phyloP scores from a whole-genome alignment of 257 asterid genomes.

The Ilex asprella region DNA sequence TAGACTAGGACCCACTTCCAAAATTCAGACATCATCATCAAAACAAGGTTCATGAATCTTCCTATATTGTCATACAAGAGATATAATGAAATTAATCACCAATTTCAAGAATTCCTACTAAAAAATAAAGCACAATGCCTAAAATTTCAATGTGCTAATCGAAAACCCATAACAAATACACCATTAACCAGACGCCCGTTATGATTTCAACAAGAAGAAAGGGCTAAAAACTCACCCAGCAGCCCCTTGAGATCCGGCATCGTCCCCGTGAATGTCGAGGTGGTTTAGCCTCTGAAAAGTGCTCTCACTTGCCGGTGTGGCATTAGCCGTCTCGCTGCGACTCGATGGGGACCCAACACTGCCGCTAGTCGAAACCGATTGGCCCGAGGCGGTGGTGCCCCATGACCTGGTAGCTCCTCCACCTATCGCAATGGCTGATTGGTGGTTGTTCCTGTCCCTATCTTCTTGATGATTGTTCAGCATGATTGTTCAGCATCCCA shows the following conservation, averaged over 20 bases:
- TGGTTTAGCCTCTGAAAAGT: constrained; percentile 55
- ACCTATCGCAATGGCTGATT: constrained; percentile 37
- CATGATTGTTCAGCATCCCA: constrained; percentile 48
- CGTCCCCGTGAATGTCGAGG: constrained; percentile 83
- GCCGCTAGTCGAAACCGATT: constrained; percentile 87
- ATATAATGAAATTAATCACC: no score
- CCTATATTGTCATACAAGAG: no score
- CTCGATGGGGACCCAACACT: constrained; percentile 92
- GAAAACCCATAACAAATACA: no score
- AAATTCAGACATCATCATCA: no score
- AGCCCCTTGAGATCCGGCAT: constrained; percentile 79
- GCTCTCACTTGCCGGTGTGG: constrained; percentile 60
- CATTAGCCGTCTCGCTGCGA: constrained; percentile 78
- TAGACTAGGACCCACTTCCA: no score
- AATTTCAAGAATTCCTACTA: no score
- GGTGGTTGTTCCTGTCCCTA: constrained; percentile 33
- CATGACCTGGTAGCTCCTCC: constrained; percentile 74
- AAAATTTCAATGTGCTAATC: no score
- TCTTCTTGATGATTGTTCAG: constrained; percentile 78
- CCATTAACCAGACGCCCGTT: no score
- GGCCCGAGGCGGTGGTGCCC: constrained; percentile 88
- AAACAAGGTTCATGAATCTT: no score
- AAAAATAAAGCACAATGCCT: no score
- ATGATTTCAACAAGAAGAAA: no score
- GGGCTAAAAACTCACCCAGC: constrained; percentile 51